These are phyloP conservation scores for Lactarius hatsudake DNA, from an alignment of 768 basidiomycete genomes.

Conservation along the genomic window DNA sequence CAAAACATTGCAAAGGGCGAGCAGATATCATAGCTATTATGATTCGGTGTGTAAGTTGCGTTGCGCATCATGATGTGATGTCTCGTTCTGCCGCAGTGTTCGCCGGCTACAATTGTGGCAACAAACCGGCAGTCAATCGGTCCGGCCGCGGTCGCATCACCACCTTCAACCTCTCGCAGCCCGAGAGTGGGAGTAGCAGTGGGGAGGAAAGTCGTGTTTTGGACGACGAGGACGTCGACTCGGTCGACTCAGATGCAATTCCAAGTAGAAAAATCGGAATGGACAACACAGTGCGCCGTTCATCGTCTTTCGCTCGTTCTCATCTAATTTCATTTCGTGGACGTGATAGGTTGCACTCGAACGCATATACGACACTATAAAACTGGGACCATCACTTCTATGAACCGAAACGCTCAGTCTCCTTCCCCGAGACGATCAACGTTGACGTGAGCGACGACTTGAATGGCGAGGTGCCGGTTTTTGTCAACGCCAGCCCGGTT, in stretches of 20 bases:
- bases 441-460: slow-evolving; percentile 86
- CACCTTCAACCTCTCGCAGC: too few species aligned
- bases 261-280: slow-evolving; percentile 81
- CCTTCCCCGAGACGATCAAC: slow-evolving; percentile 69
- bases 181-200: slow-evolving; percentile 35
- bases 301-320: neutral
- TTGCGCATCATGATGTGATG: too few species aligned
- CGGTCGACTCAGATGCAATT: slow-evolving; percentile 74
- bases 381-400: slow-evolving; percentile 67
- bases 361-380: slow-evolving; percentile 74
- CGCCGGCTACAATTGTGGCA: too few species aligned
- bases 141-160: too few species aligned
- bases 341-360: slow-evolving; percentile 62
- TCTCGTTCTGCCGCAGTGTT: too few species aligned
- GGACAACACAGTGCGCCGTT: slow-evolving; percentile 65
- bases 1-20: too few species aligned
- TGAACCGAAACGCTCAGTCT: slow-evolving; percentile 82
- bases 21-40: too few species aligned
- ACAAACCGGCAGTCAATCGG: too few species aligned
- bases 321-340: neutral
- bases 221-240: slow-evolving; percentile 61
- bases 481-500: neutral
- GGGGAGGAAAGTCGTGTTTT: slow-evolving; percentile 52
- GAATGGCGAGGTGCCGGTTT: slow-evolving; percentile 66
- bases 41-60: too few species aligned